Evolutionary conservation across 345 rosid genomes (phyloP).

Genomic region (Eucalyptus regnans): DNA sequence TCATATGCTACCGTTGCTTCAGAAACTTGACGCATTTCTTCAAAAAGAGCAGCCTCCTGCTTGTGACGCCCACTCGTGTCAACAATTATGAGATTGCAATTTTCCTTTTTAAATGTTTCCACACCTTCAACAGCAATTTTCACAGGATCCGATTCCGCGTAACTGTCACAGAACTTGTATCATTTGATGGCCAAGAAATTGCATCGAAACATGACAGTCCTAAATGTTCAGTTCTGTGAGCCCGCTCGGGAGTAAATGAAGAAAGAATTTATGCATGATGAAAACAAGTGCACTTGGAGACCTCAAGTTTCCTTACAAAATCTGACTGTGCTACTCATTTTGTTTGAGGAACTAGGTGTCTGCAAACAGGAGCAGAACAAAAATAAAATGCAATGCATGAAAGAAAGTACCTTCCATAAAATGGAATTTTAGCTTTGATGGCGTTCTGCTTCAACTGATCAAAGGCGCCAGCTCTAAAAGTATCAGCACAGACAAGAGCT

Average conservation of each 20-base stretch:
- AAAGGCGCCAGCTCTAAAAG: constrained; percentile 82
- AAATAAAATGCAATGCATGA: neutral
- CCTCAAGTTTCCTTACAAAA: neutral
- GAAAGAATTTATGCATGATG: neutral
- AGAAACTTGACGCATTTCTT: constrained; percentile 97
- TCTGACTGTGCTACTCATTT: neutral
- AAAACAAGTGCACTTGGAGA: neutral
- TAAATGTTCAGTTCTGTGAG: neutral
- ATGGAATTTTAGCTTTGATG: constrained; percentile 70
- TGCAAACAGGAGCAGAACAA: neutral
- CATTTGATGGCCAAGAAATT: neutral
- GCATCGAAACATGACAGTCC: neutral
- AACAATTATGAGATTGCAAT: constrained; percentile 77
- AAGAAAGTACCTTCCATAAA: constrained; percentile 58
- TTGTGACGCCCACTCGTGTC: constrained; percentile 97
- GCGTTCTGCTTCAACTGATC: constrained; percentile 93
- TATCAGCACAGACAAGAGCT: constrained; percentile 84
- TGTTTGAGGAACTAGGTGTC: neutral
- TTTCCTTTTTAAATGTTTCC: constrained; percentile 81
- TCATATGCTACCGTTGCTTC: constrained; percentile 69
- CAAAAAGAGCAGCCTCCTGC: constrained; percentile 93
- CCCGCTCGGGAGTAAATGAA: neutral
- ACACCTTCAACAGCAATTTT: constrained; percentile 92
- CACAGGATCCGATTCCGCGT: constrained; percentile 89
- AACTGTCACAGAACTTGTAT: constrained; percentile 23